Percentiles rank a stretch among this genome's conserved stretches.
These are phyloP conservation scores for Paramyrothecium sp. DNA, from an alignment of 2,329 filamentous ascomycete species.

Conservation along the genomic window DNA sequence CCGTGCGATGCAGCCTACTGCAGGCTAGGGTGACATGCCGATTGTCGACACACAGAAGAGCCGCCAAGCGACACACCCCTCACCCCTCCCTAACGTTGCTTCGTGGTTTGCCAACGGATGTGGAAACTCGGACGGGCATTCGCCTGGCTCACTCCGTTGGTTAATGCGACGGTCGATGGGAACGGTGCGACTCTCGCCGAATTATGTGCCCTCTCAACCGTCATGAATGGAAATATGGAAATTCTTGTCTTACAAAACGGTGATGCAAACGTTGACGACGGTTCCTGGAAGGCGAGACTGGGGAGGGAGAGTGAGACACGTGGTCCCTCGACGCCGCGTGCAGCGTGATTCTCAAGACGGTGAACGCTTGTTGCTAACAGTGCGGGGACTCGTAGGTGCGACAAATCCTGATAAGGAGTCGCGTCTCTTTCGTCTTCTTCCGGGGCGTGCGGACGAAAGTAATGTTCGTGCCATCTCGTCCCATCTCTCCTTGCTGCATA, in stretches of 20 bases:
- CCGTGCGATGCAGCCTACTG: background rate
- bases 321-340: no score
- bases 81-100: background rate
- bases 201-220: background rate
- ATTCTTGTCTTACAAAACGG: background rate
- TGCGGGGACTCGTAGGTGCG: no score
- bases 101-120: background rate
- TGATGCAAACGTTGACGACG: background rate
- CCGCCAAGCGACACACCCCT: background rate
- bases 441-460: no score
- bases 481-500: background rate
- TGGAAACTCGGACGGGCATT: background rate
- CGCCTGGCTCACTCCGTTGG: background rate
- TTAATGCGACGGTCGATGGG: background rate
- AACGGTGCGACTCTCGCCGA: background rate
- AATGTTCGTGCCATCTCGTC: no score
- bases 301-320: no score
- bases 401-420: no score
- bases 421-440: no score
- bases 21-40: background rate
- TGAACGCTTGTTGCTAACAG: no score
- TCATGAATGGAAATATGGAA: no score
- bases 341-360: no score
- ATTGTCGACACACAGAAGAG: background rate
- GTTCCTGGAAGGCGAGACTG: background rate